Evolutionary conservation across 2,329 filamentous ascomycete species (phyloP).

Genomic region (Thielaviopsis euricoi): DNA sequence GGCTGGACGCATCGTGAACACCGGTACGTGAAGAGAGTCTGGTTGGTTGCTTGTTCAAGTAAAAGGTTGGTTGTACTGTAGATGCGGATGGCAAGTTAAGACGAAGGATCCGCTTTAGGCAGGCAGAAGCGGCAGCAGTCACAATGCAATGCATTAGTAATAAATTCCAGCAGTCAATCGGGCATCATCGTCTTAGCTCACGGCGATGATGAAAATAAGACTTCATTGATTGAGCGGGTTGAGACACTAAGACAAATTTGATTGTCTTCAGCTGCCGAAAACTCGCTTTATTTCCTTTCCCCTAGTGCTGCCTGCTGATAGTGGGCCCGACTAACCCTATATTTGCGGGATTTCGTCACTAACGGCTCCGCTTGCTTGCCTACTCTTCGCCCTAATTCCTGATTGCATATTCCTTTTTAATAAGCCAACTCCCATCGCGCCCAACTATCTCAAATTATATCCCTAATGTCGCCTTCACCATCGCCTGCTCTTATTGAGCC

Average conservation of each 20-base stretch:
- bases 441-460: background rate
- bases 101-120: no score
- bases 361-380: background rate
- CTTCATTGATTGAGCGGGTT: no score
- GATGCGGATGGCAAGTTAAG: background rate
- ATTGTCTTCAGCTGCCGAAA: background rate
- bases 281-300: background rate
- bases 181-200: no score
- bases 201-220: no score
- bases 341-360: background rate
- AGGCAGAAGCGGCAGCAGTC: no score
- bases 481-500: conserved; percentile 14
- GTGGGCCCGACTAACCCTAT: no score
- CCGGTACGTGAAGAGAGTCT: background rate
- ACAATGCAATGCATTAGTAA: no score
- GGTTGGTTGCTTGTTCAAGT: background rate
- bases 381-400: no score
- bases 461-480: conserved; percentile 1
- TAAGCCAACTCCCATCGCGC: background rate
- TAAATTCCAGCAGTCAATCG: no score
- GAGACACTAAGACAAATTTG: background rate
- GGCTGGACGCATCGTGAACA: conserved; percentile 43
- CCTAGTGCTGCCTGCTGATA: no score
- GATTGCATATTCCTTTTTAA: background rate
- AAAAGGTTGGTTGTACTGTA: background rate